phyloP scores from a whole-genome alignment of 2,329 filamentous ascomycete species.

The Aspergillus oerlinghausenensis region DNA sequence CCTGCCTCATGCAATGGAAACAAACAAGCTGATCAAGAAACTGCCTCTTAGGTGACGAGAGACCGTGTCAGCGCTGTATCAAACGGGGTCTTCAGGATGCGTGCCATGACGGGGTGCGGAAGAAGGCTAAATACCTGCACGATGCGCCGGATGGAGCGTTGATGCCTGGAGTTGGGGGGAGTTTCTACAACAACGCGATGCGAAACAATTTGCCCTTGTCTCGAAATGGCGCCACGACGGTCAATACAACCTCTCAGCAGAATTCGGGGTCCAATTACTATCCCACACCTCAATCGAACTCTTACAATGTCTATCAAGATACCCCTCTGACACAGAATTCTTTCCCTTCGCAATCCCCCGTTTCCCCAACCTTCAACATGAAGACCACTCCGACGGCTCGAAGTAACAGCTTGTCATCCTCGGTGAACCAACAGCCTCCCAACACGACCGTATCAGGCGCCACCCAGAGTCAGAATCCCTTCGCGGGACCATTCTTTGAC shows the following conservation, averaged over 20 bases:
- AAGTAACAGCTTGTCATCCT: constrained; percentile 30
- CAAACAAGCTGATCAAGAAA: constrained; percentile 23
- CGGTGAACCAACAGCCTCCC: constrained; percentile 47
- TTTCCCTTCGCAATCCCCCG: constrained; percentile 61
- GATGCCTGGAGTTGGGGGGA: constrained; percentile 76
- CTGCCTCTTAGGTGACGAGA: constrained; percentile 70
- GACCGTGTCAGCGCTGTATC: constrained; percentile 89
- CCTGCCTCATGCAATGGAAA: constrained; percentile 1
- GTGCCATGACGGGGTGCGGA: constrained; percentile 93
- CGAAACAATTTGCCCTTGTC: constrained; percentile 30
- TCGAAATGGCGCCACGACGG: constrained; percentile 27
- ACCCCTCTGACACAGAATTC: constrained; percentile 48
- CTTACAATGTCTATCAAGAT: constrained; percentile 48
- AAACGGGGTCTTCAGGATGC: constrained; percentile 86
- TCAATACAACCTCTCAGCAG: constrained; percentile 21
- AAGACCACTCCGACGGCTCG: constrained; percentile 37
- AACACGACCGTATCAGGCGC: constrained; percentile 48
- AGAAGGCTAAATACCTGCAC: constrained; percentile 98
- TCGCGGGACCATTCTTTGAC: constrained; percentile 67
- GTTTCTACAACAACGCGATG: constrained; percentile 45
- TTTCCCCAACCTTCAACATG: constrained; percentile 66
- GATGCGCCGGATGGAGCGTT: constrained; percentile 88
- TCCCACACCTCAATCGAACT: constrained; percentile 31
- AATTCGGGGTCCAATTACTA: constrained; percentile 29
- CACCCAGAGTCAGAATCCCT: constrained; percentile 38